Conservation (phyloP, 2,329 filamentous ascomycete genomes). For the Acarospora socialis region DNA sequence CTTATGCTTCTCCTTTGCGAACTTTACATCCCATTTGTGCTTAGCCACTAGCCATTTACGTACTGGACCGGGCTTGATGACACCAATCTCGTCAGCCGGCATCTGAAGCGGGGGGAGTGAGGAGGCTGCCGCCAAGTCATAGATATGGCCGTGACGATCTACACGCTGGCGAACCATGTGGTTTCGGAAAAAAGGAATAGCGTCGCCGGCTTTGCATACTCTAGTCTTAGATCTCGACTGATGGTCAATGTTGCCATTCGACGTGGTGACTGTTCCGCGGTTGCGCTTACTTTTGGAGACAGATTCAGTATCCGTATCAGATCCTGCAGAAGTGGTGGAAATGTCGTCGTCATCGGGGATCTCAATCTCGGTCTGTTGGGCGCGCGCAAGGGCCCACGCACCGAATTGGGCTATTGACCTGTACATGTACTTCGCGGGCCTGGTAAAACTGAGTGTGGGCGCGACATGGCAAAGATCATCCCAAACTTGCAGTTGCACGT, state of each 20-base stretch:
- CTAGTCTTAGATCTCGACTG: constrained; percentile 18
- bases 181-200: constrained; percentile 61
- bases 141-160: constrained; percentile 60
- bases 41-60: constrained; percentile 72
- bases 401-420: constrained; percentile 84
- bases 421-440: constrained; percentile 95
- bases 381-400: constrained; percentile 74
- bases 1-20: constrained; percentile 51
- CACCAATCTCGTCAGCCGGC: constrained; percentile 51
- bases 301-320: constrained; percentile 23
- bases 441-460: constrained; percentile 85
- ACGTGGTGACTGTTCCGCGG: constrained; percentile 12
- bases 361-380: constrained; percentile 66
- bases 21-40: constrained; percentile 57
- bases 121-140: constrained; percentile 48
- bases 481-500: constrained; percentile 92
- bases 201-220: constrained; percentile 79
- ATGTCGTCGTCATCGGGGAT: constrained; percentile 67
- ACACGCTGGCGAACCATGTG: constrained; percentile 91
- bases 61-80: constrained; percentile 66
- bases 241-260: constrained; percentile 10
- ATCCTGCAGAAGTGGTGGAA: constrained; percentile 55
- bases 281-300: constrained; percentile 16
- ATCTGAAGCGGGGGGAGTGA: constrained; percentile 56
- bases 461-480: constrained; percentile 88